These are phyloP conservation scores for Mycena maculata DNA, from an alignment of 768 basidiomycete genomes.

Conservation along the genomic window DNA sequence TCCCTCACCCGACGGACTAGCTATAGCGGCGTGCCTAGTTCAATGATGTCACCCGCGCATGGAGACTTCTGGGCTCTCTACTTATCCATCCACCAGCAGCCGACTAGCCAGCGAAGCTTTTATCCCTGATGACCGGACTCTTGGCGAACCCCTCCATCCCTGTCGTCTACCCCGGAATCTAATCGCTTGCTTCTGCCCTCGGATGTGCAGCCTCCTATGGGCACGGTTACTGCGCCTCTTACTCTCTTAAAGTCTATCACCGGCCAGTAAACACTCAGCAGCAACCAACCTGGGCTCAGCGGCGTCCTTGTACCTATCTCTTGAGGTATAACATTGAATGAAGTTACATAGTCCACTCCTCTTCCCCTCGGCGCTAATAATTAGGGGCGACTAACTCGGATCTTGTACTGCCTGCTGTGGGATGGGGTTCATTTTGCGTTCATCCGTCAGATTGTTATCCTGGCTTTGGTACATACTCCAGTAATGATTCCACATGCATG, in stretches of 20 bases:
- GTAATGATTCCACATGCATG: constrained; percentile 2
- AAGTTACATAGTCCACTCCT: background rate
- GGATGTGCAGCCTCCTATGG: constrained; percentile 10
- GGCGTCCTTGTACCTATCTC: constrained; percentile 3
- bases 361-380: background rate
- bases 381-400: constrained; percentile 10
- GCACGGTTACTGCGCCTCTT: constrained; percentile 23
- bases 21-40: background rate
- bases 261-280: constrained; percentile 5
- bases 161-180: background rate
- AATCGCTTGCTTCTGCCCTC: constrained; percentile 22
- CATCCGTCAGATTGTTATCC: background rate
- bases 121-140: constrained; percentile 15
- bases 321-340: background rate
- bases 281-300: constrained; percentile 2
- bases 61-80: background rate
- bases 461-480: background rate
- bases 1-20: no score
- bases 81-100: background rate
- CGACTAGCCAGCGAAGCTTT: constrained; percentile 1
- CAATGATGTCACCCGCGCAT: background rate
- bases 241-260: constrained; percentile 20
- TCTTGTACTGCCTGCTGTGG: background rate
- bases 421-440: constrained; percentile 1
- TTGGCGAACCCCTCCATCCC: background rate